Base-by-base conservation (phyloP, 1,139 yeast genomes). In the Saccharomycopsis crataegensis region DNA sequence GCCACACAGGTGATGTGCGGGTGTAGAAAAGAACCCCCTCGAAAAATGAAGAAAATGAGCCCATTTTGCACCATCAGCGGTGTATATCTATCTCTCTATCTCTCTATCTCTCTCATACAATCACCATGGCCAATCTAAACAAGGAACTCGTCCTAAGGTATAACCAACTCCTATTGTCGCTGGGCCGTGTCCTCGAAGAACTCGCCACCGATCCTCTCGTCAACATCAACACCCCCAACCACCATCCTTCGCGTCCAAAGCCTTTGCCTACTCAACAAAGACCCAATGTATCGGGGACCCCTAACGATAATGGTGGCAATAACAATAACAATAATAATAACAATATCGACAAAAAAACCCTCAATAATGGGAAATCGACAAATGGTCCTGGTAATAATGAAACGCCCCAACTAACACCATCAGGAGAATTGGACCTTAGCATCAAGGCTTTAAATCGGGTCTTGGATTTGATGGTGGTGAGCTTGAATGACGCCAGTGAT, bases 391-490 rank as follows among this genome's bases (percentile, higher is more conserved):
- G 7, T 4, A 45, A 45, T 4, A 31, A 45, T 38, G 16, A 45
- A 33, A 28, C 14, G 42, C 41, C n/a, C 31, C 28, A n/a, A 22
- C 28, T n/a, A 36, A 14, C 41, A 7, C 48, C 11, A 33, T n/a
- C 43, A 3, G 14, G 22, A 12, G 33, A 43, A 14, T 46, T 55
- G n/a, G 58, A 56, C 41, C 17, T 46, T 16, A 55, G 47, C 40
- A 54, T 56, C 31, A 50, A 49, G 33, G 48, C 46, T 9, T 40
- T 56, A 11, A 49, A 56, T 32, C 51, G 49, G 38, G 55, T 54
- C 6, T 43, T 56, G 8, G 58, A 56, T 40, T 53, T 53, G 48
- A 56, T 56, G 58, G 14, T 49, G 6, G 57, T 53, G n/a, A 50
- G 54, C 11, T 51, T 56, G 32, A 54, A 53, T 22, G 57, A 56